Conservation (phyloP, 2,329 filamentous ascomycete genomes). For the Achaetomium macrosporum region DNA sequence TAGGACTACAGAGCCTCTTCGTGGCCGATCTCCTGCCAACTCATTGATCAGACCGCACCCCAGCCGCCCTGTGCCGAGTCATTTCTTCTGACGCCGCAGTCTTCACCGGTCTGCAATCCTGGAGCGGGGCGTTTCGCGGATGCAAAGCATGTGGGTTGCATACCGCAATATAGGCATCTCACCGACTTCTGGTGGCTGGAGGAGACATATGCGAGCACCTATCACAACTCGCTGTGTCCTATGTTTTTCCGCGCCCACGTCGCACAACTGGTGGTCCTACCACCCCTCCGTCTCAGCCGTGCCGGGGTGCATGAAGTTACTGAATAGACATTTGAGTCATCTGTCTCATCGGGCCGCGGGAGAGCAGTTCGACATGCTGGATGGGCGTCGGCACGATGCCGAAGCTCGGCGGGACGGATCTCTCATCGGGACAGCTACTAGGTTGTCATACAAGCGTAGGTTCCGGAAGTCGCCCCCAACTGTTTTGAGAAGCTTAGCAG, state of each 20-base stretch:
- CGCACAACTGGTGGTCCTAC: conserved; percentile 9
- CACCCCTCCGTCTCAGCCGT: neutral
- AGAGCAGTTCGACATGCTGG: neutral
- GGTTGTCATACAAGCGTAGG: neutral
- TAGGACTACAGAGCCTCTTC: neutral
- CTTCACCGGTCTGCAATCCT: conserved; percentile 10
- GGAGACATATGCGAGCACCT: conserved; percentile 10
- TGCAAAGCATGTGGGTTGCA: neutral
- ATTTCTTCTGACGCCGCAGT: neutral
- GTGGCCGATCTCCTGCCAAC: neutral
- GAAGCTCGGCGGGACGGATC: neutral
- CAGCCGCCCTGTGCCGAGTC: neutral
- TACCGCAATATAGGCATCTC: neutral
- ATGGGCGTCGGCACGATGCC: neutral
- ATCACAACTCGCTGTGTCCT: conserved; percentile 10
- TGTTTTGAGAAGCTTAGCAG: too few species aligned
- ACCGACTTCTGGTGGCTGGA: conserved; percentile 7
- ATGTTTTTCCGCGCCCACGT: neutral
- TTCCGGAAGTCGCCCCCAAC: neutral
- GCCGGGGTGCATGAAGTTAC: conserved; percentile 12
- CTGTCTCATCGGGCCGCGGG: conserved; percentile 12
- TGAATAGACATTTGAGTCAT: conserved; percentile 10
- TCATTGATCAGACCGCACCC: neutral
- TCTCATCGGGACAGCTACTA: neutral
- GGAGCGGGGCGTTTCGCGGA: neutral